Percentiles rank a stretch among this genome's conserved stretches.
phyloP scores from a whole-genome alignment of 2,329 filamentous ascomycete genomes.

The Fusarium sp. region DNA sequence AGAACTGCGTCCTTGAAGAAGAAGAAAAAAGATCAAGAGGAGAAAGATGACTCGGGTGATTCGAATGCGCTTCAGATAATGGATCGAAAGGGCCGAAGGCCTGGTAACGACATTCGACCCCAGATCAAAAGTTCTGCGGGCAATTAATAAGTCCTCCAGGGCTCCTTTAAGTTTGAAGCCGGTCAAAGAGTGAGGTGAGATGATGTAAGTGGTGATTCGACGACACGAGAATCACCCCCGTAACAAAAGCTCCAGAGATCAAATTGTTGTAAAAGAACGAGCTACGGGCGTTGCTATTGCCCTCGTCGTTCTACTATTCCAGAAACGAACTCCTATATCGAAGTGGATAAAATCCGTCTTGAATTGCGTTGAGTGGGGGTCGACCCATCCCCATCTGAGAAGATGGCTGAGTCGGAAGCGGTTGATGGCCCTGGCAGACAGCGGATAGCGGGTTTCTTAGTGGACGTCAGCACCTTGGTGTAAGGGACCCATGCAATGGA shows the following conservation, averaged over 20 bases:
- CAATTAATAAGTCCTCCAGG: slow-evolving; percentile 34
- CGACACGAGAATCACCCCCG: slow-evolving; percentile 11
- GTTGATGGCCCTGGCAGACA: slow-evolving; percentile 30
- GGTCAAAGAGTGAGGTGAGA: slow-evolving; percentile 13
- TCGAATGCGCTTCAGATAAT: slow-evolving; percentile 42
- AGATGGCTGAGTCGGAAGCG: slow-evolving; percentile 33
- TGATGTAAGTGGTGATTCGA: slow-evolving; percentile 30
- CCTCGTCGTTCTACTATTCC: slow-evolving; percentile 27
- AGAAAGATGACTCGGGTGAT: slow-evolving; percentile 25
- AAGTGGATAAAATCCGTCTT: slow-evolving; percentile 32
- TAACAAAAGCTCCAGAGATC: slow-evolving; percentile 5
- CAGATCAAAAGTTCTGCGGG: slow-evolving; percentile 23
- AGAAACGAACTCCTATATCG: slow-evolving; percentile 38
- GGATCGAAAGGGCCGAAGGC: slow-evolving; percentile 41
- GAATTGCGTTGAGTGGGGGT: slow-evolving; percentile 33
- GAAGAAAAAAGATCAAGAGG: neutral
- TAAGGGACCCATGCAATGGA: slow-evolving; percentile 9
- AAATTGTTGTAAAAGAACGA: slow-evolving; percentile 17
- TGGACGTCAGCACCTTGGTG: slow-evolving; percentile 3
- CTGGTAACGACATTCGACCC: slow-evolving; percentile 40
- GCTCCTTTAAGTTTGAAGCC: slow-evolving; percentile 37
- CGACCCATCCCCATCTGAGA: slow-evolving; percentile 23
- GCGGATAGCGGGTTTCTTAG: slow-evolving; percentile 30
- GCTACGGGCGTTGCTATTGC: slow-evolving; percentile 18
- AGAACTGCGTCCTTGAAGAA: slow-evolving; percentile 1